These are phyloP conservation scores for Apophysomyces variabilis DNA, from an alignment of 371 early-diverging fungal genomes.

Conservation along the genomic window DNA sequence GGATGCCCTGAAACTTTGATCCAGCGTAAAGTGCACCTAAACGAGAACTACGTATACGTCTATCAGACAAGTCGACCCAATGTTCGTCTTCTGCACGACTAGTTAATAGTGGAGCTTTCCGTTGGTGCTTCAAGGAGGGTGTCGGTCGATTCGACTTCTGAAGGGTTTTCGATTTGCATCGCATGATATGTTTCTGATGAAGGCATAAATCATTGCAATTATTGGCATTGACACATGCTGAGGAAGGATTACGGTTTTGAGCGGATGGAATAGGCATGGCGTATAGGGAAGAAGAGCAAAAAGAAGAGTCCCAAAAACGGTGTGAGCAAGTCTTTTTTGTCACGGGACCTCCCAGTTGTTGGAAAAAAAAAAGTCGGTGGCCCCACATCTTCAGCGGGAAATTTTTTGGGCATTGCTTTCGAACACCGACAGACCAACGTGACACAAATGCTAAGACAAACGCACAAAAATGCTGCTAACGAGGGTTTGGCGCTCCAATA, in stretches of 20 bases:
- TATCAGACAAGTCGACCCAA: slow-evolving; percentile 48
- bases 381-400: no score
- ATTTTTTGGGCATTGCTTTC: no score
- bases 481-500: no score
- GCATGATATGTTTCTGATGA: slow-evolving; percentile 1
- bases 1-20: slow-evolving; percentile 71
- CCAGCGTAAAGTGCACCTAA: slow-evolving; percentile 68
- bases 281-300: neutral
- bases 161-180: slow-evolving; percentile 5
- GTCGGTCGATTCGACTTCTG: slow-evolving; percentile 1
- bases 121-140: slow-evolving; percentile 4
- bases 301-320: neutral
- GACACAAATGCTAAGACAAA: no score
- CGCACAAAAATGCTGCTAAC: no score
- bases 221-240: neutral
- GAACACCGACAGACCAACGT: no score
- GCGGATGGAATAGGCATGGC: slow-evolving; percentile 5
- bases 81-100: slow-evolving; percentile 39
- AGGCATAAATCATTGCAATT: neutral
- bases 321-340: neutral
- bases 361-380: no score
- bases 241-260: neutral
- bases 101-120: slow-evolving; percentile 27
- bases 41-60: slow-evolving; percentile 31
- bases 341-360: neutral